phyloP scores from a whole-genome alignment of 176 grass and related monocot species.

The Carex myosuroides region DNA sequence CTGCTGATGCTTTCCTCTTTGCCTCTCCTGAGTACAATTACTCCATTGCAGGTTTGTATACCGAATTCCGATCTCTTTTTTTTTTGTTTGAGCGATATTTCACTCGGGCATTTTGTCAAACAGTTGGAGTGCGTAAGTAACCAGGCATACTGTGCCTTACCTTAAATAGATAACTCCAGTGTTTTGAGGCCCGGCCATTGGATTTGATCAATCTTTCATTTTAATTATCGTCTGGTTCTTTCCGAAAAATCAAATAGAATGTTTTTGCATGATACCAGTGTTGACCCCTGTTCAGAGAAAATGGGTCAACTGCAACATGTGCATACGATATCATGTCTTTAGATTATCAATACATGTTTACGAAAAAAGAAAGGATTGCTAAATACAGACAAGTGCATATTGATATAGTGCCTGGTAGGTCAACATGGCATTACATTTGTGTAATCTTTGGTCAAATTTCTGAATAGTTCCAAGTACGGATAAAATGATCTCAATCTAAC shows the following conservation, averaged over 20 bases:
- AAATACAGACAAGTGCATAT: background rate
- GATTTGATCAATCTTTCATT: background rate
- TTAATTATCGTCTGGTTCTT: background rate
- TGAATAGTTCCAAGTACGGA: too few relatives aligned
- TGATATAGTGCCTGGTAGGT: background rate
- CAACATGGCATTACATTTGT: background rate
- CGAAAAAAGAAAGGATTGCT: too few relatives aligned
- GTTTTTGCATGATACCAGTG: background rate
- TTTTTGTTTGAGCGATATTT: background rate
- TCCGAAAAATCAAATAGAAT: too few relatives aligned
- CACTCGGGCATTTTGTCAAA: background rate
- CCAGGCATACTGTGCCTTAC: background rate
- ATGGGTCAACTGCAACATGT: background rate
- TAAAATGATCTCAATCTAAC: background rate
- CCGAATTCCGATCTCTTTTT: background rate
- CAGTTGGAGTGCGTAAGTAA: background rate
- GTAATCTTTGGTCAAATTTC: background rate
- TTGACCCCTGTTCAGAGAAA: background rate
- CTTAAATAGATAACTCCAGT: background rate
- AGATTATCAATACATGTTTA: background rate
- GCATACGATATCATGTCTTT: background rate
- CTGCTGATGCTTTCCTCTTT: slow-evolving; percentile 59
- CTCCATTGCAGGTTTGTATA: slow-evolving; percentile 48
- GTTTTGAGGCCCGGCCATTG: background rate
- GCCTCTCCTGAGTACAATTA: slow-evolving; percentile 95